A percentile compares a stretch with the other conserved stretches of the same genome.
Evolutionary conservation across 2,329 filamentous ascomycete species (phyloP).

Genomic region (Aspergillus hortae): DNA sequence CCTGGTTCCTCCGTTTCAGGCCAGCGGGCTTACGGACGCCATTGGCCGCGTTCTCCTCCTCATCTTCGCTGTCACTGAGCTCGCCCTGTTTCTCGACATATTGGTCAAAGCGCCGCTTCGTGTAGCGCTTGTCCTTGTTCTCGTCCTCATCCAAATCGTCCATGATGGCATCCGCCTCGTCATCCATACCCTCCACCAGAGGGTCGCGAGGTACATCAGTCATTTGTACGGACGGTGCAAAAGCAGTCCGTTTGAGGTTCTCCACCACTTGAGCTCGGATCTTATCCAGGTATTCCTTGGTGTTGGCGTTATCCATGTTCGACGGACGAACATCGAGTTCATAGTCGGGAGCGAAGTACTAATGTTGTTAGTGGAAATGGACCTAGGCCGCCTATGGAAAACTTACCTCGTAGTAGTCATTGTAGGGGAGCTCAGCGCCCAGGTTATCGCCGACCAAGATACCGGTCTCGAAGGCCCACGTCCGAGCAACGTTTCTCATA

Average conservation of each 20-base stretch:
- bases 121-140: conserved; percentile 78
- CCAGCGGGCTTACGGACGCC: conserved; percentile 60
- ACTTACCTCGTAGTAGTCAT: conserved; percentile 80
- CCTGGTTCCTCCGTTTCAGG: conserved; percentile 55
- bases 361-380: conserved; percentile 1
- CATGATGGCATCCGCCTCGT: conserved; percentile 62
- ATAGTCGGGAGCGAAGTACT: conserved; percentile 68
- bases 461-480: conserved; percentile 68
- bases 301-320: conserved; percentile 71
- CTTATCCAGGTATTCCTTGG: conserved; percentile 64
- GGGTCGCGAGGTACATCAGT: conserved; percentile 60
- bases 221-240: conserved; percentile 62
- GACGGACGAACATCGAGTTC: conserved; percentile 66
- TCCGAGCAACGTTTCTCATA: conserved; percentile 62
- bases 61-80: conserved; percentile 83
- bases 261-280: conserved; percentile 64
- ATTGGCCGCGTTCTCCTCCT: conserved; percentile 68
- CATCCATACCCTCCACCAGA: conserved; percentile 54
- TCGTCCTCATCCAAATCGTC: conserved; percentile 78
- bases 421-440: conserved; percentile 81
- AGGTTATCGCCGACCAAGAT: conserved; percentile 80
- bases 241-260: conserved; percentile 61
- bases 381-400: not conserved
- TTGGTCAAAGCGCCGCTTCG: conserved; percentile 78
- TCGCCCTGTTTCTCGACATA: conserved; percentile 73